A percentile compares a stretch with the other conserved stretches of the same genome.
Conservation (phyloP, 1,284 basidiomycete genomes). For the Irpex sp. region DNA sequence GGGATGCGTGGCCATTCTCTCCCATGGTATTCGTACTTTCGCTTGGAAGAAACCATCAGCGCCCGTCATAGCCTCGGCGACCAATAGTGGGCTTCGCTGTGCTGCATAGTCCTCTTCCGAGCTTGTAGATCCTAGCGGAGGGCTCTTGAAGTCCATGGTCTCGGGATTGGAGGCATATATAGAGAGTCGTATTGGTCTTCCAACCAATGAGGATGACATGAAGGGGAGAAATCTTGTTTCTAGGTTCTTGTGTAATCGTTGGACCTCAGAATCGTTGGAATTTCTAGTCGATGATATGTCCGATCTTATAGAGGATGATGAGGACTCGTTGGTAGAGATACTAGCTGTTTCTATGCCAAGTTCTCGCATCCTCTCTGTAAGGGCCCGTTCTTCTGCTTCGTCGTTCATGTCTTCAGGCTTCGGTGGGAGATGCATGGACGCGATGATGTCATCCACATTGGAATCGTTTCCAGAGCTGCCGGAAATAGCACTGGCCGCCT, state of each 20-base stretch:
- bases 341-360: slow-evolving; percentile 24
- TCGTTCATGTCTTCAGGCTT: slow-evolving; percentile 57
- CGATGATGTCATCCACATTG: slow-evolving; percentile 47
- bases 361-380: slow-evolving; percentile 43
- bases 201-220: slow-evolving; percentile 66
- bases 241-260: slow-evolving; percentile 66
- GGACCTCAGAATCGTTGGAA: slow-evolving; percentile 28
- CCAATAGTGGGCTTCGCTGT: slow-evolving; percentile 42
- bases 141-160: slow-evolving; percentile 12
- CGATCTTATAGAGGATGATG: slow-evolving; percentile 10
- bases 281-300: slow-evolving; percentile 17
- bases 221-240: slow-evolving; percentile 74
- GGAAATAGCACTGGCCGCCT: neutral
- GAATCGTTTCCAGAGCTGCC: slow-evolving; percentile 22
- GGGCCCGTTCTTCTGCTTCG: slow-evolving; percentile 48
- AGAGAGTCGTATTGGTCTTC: slow-evolving; percentile 55
- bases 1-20: slow-evolving; percentile 60
- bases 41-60: slow-evolving; percentile 71
- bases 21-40: slow-evolving; percentile 63
- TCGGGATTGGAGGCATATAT: slow-evolving; percentile 42
- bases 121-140: slow-evolving; percentile 12
- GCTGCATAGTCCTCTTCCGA: slow-evolving; percentile 23
- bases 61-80: slow-evolving; percentile 49
- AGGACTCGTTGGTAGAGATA: slow-evolving; percentile 11
- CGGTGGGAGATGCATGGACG: slow-evolving; percentile 47